These are phyloP conservation scores for Tuber borchii DNA, from an alignment of 495 filamentous ascomycete species.

Conservation along the genomic window DNA sequence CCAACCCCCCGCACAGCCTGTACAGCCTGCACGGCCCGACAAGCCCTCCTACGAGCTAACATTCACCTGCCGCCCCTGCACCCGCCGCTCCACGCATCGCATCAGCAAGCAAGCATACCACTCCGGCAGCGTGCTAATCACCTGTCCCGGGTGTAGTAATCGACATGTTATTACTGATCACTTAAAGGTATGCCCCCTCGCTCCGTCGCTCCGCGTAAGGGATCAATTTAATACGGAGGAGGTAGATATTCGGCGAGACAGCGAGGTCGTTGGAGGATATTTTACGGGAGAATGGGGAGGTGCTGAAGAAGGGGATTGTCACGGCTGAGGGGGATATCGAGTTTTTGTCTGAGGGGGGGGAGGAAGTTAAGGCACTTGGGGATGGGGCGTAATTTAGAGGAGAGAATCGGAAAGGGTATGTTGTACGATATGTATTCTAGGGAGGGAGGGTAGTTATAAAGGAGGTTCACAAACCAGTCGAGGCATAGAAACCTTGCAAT, in stretches of 20 bases:
- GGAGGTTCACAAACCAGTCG: not conserved
- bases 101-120: constrained; percentile 93
- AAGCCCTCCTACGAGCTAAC: constrained; percentile 73
- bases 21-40: constrained; percentile 41
- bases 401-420: constrained; percentile 41
- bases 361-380: constrained; percentile 14
- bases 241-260: constrained; percentile 61
- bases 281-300: constrained; percentile 57
- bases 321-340: constrained; percentile 49
- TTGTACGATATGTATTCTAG: not conserved
- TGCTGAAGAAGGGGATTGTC: constrained; percentile 55
- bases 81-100: constrained; percentile 62
- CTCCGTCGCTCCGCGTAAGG: too few relatives aligned
- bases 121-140: constrained; percentile 75
- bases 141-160: constrained; percentile 74
- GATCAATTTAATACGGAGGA: not conserved
- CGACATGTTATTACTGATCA: constrained; percentile 91
- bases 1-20: constrained; percentile 43
- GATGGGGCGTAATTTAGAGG: not conserved
- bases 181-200: constrained; percentile 49
- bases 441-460: not conserved
- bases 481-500: not conserved
- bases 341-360: constrained; percentile 43
- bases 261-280: constrained; percentile 65
- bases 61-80: constrained; percentile 90